A percentile compares a stretch with the other conserved stretches of the same genome.
Conservation (phyloP, 2,329 filamentous ascomycete species). For the Metarhizium album region DNA sequence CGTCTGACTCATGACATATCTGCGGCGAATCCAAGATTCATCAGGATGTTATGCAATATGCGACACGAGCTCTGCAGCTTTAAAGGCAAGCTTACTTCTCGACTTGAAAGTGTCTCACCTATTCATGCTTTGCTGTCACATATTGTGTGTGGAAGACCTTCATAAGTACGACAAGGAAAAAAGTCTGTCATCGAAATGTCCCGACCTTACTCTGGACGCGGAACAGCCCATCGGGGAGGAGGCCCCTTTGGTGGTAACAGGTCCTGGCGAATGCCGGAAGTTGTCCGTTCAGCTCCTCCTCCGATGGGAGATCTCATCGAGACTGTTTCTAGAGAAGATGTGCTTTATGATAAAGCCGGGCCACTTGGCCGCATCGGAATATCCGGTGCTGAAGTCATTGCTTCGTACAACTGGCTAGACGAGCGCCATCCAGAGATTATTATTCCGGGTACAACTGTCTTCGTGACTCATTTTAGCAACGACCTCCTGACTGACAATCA, state of each 20-base stretch:
- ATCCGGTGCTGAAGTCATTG: slow-evolving; percentile 10
- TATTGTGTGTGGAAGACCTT: too few relatives aligned
- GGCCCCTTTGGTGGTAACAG: not conserved
- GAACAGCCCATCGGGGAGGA: not conserved
- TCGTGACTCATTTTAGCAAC: not conserved
- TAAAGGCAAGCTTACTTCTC: too few relatives aligned
- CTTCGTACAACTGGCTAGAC: slow-evolving; percentile 28
- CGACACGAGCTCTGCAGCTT: too few relatives aligned
- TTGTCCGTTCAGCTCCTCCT: not conserved
- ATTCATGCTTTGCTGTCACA: too few relatives aligned
- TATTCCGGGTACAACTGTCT: not conserved
- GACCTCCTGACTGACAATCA: not conserved
- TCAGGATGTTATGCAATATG: too few relatives aligned
- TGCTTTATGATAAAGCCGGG: not conserved
- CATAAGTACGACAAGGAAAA: not conserved
- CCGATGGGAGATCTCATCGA: not conserved
- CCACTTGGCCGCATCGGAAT: not conserved
- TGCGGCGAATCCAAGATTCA: too few relatives aligned
- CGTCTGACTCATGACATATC: too few relatives aligned
- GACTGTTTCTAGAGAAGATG: not conserved
- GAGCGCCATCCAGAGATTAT: slow-evolving; percentile 8
- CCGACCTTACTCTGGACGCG: not conserved
- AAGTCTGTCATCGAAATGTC: not conserved
- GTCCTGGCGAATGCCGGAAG: not conserved
- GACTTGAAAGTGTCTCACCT: too few relatives aligned